Base-by-base conservation (phyloP, 1,284 basidiomycete species). In the Puccinia hordei region DNA sequence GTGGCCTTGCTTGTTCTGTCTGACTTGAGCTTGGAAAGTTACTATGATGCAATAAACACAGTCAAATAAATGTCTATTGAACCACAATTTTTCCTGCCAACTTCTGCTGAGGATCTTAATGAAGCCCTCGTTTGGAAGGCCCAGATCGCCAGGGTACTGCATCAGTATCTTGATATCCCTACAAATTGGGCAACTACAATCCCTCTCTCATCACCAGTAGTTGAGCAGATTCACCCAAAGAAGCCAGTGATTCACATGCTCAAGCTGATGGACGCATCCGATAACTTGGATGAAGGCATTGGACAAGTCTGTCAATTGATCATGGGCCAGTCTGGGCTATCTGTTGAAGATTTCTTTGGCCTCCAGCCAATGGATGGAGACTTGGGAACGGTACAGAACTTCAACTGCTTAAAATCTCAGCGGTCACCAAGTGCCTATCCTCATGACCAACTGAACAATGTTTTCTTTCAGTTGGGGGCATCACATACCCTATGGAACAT, bases 331-430 rank as follows among this genome's bases (percentile, higher is more conserved):
- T 68, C 15, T 8, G 66, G 41, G n/a, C 66, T 46, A 0, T 46
- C 66, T 27, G 41, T 46, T 17, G 13, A 68, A 15, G 44, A 46
- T 12, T 68, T 68, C 27, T 68, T 68, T 33, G 6, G 41, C 27
- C 44, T 68, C 41, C 66, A 68, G 41, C 66, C 46, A 46, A 68
- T 68, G 66, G 66, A 68, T 68, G 46, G 66, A 2, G 66, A 68
- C 24, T 19, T 68, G 6, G 66, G 41, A 12, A 68, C 66, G 1
- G 22, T 44, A 1, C 66, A 44, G 33, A 68, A 68, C 15, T 68
- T 68, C 19, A 68, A 68, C 41, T 46, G 66, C 46, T 15, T 68
- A 8, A 24, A 24, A 13, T 68, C 66, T 49, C 46, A 46, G n/a
- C 24, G 66, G 41, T 12, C 22, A 1, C 66, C 44, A 1, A 68